Conservation (phyloP, 768 basidiomycete genomes). For the Infundibulicybe gibba region DNA sequence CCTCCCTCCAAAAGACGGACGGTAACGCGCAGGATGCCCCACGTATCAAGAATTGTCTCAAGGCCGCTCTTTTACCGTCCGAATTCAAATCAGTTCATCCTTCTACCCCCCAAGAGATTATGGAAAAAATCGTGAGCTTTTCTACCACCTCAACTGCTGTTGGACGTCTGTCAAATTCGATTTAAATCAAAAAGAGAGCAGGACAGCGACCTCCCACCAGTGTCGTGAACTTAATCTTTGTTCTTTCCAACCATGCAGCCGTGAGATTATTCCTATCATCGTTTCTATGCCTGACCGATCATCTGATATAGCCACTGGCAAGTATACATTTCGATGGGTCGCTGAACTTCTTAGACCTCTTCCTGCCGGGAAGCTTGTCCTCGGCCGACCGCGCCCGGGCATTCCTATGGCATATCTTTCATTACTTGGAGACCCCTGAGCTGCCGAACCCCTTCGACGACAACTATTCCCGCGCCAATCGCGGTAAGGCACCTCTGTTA, state of each 20-base stretch:
- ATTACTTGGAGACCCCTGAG: slow-evolving; percentile 70
- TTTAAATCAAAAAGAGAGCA: slow-evolving; percentile 36
- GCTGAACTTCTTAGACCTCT: slow-evolving; percentile 80
- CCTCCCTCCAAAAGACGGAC: slow-evolving; percentile 82
- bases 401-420: slow-evolving; percentile 81
- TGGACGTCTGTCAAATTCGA: slow-evolving; percentile 6
- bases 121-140: slow-evolving; percentile 57
- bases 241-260: slow-evolving; percentile 73
- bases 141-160: slow-evolving; percentile 3
- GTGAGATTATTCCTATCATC: slow-evolving; percentile 36
- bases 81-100: slow-evolving; percentile 67
- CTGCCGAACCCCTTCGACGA: slow-evolving; percentile 75
- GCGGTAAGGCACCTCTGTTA: slow-evolving; percentile 63
- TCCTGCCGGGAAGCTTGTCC: slow-evolving; percentile 68
- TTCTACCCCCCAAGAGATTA: slow-evolving; percentile 71
- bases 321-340: slow-evolving; percentile 70
- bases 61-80: slow-evolving; percentile 70
- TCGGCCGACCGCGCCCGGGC: slow-evolving; percentile 72
- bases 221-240: slow-evolving; percentile 82
- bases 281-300: slow-evolving; percentile 5
- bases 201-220: slow-evolving; percentile 77
- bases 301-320: slow-evolving; percentile 46
- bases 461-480: slow-evolving; percentile 50
- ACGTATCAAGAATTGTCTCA: slow-evolving; percentile 87
- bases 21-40: slow-evolving; percentile 90